Evolutionary conservation across 179 eudicot genomes (phyloP).

Genomic region (Silene noctiflora): DNA sequence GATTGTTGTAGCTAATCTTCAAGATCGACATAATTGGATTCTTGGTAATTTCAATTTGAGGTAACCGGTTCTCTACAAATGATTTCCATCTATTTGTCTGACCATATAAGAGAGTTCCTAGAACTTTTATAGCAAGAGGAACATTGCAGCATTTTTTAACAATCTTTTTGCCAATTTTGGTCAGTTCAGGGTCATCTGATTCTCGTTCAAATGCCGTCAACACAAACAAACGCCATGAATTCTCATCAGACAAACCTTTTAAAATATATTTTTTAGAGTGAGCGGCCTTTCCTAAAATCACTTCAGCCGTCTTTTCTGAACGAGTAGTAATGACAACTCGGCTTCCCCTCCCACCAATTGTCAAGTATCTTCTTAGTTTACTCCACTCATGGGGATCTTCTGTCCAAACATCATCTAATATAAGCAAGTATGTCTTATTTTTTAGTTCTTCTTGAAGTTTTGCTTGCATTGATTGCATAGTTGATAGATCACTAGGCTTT

Average conservation of each 20-base stretch:
- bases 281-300: neutral
- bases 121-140: slow-evolving; percentile 29
- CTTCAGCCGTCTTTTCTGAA: slow-evolving; percentile 6
- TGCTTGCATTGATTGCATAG: neutral
- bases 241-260: slow-evolving; percentile 6
- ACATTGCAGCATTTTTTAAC: slow-evolving; percentile 23
- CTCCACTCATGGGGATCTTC: slow-evolving; percentile 27
- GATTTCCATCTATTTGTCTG: slow-evolving; percentile 2
- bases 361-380: slow-evolving; percentile 15
- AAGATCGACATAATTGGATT: neutral
- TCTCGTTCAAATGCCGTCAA: slow-evolving; percentile 4
- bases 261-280: neutral
- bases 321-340: slow-evolving; percentile 7
- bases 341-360: neutral
- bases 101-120: slow-evolving; percentile 21
- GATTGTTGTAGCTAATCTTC: slow-evolving; percentile 11
- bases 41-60: slow-evolving; percentile 11
- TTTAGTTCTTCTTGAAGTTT: neutral
- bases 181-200: neutral
- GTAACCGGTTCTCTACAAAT: neutral
- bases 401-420: slow-evolving; percentile 37
- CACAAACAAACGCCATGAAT: slow-evolving; percentile 14
- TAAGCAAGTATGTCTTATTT: slow-evolving; percentile 25
- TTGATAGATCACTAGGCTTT: neutral
- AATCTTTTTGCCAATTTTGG: too few species aligned